These are phyloP conservation scores for Aschersonia sp. DNA, from an alignment of 2,329 filamentous ascomycete genomes.

Conservation along the genomic window DNA sequence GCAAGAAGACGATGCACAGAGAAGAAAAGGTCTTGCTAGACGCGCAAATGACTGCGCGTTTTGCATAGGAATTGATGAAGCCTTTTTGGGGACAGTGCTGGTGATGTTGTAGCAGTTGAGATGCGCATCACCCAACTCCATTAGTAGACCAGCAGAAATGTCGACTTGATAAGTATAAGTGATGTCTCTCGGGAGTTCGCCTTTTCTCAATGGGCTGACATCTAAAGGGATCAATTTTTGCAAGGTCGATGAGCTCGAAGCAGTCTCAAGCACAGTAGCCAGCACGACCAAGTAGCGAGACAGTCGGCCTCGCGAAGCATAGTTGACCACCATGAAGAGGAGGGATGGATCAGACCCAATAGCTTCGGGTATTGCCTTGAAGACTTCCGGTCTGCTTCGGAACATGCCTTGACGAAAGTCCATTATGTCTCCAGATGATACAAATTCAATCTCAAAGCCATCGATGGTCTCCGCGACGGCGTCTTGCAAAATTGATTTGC, in stretches of 20 bases:
- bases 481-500: conserved; percentile 20
- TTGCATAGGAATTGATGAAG: conserved; percentile 36
- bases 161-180: conserved; percentile 39
- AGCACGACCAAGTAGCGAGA: conserved; percentile 18
- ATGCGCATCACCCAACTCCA: conserved; percentile 38
- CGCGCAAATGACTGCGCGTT: conserved; percentile 48
- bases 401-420: conserved; percentile 41
- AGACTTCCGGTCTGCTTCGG: conserved; percentile 36
- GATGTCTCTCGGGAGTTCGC: conserved; percentile 6
- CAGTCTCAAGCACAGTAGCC: conserved; percentile 14
- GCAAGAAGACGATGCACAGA: conserved; percentile 41
- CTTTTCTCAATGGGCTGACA: conserved; percentile 20
- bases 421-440: conserved; percentile 26
- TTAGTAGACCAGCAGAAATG: conserved; percentile 45
- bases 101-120: conserved; percentile 52
- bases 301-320: conserved; percentile 13
- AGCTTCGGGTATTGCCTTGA: conserved; percentile 35
- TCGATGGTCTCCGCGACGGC: conserved; percentile 16
- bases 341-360: conserved; percentile 34
- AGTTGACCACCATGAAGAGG: conserved; percentile 34
- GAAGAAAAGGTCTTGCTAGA: conserved; percentile 50
- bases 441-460: conserved; percentile 33
- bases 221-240: conserved; percentile 25
- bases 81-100: conserved; percentile 44
- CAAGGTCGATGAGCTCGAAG: conserved; percentile 11